Evolutionary conservation across 139 green algal species (phyloP), one percentile per base, ranked within the genome.

Genomic region (Zygnema circumcarinatum): DNA sequence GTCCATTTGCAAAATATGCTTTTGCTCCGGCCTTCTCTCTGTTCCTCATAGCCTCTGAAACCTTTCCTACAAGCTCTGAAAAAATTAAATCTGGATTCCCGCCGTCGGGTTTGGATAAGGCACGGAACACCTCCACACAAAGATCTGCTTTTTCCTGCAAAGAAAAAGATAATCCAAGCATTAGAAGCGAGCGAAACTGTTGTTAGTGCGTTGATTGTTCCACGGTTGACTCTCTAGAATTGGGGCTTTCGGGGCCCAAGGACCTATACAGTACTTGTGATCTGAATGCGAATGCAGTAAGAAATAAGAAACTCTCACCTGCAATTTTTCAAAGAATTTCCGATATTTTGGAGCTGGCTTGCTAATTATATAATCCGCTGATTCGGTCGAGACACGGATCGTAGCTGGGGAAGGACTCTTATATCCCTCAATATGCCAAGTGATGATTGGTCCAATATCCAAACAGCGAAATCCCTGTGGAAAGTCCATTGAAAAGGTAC

Each of bases 381-480:
- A 36, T 39, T 89, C 79, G 22, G 84, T 89, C 32, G 79, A 90
- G 22, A 89, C 52, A 54, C 69, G 38, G 22, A 89, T 47, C 33
- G n/a, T 21, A 33, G 84, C 84, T 3, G 78, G 62, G 1, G 40
- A 69, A 42, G n/a, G 33, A 22, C 41, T 67, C 33, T 89, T 81
- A 36, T 75, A 89, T 33, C 52, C 85, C 11, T 68, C 78, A 40
- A 90, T 89, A 35, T 69, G 36, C 85, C 85, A 90, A 35, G 35
- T 40, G 20, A 41, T 42, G 22, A 90, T 29, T 25, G 79, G 42
- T 33, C 85, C 85, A 47, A 90, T 79, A n/a, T 38, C 47, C 41
- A 82, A 38, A 53, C 85, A 90, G 1, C 33, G 47, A 25, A 86
- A 53, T 32, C 85, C 85, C 82, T 83, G 68, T 62, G 33, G 33